These are phyloP conservation scores for Sphaerobolus stellatus DNA, from an alignment of 1,284 basidiomycete species.

Conservation along the genomic window DNA sequence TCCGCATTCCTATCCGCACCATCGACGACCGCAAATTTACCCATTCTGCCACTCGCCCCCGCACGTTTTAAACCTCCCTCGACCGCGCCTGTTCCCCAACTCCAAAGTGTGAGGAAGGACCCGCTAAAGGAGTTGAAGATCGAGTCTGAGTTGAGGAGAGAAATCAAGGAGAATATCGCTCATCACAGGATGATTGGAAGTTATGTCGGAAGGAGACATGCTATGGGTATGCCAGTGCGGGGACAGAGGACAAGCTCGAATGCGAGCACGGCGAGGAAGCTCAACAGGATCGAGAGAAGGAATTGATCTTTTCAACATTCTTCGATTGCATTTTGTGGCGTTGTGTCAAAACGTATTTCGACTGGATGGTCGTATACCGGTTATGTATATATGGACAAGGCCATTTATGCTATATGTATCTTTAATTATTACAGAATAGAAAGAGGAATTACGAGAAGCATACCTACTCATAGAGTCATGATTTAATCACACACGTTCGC, in stretches of 20 bases:
- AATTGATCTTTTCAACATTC: no score
- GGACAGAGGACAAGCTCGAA: slow-evolving; percentile 89
- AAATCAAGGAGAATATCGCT: slow-evolving; percentile 83
- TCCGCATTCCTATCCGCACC: slow-evolving; percentile 89
- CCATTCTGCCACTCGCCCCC: slow-evolving; percentile 61
- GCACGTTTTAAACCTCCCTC: slow-evolving; percentile 47
- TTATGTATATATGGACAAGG: no score
- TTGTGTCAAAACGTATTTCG: no score
- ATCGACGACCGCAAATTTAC: slow-evolving; percentile 59
- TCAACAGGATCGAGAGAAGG: slow-evolving; percentile 69
- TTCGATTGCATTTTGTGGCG: no score
- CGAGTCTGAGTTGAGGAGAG: slow-evolving; percentile 77
- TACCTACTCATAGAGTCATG: no score
- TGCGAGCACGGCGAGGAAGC: slow-evolving; percentile 79
- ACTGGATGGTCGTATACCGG: no score
- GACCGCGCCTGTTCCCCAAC: slow-evolving; percentile 38
- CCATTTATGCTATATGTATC: no score
- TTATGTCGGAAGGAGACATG: slow-evolving; percentile 84
- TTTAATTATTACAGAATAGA: no score
- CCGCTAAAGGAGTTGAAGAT: slow-evolving; percentile 72
- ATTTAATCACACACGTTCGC: no score
- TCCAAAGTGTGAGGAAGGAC: slow-evolving; percentile 41
- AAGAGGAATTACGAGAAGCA: no score
- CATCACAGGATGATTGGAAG: slow-evolving; percentile 89
- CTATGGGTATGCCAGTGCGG: slow-evolving; percentile 84